These are phyloP conservation scores for Arabidopsis hybrid DNA, from an alignment of 441 rosid species.

Conservation along the genomic window DNA sequence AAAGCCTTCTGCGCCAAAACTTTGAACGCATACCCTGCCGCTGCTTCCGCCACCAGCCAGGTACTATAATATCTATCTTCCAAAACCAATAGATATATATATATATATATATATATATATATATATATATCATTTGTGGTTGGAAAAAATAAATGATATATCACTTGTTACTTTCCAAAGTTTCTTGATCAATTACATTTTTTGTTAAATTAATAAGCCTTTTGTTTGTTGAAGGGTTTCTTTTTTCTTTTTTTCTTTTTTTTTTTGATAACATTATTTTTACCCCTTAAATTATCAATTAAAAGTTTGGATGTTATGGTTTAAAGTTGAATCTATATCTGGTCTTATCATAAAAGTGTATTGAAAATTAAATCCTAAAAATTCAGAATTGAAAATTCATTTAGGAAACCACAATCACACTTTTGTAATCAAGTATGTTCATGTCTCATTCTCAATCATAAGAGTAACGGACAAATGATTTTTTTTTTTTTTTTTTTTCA, in stretches of 20 bases:
- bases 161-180: background rate
- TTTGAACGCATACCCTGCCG: slow-evolving; percentile 16
- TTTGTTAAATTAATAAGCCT: no score
- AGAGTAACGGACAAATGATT: no score
- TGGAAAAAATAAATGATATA: no score
- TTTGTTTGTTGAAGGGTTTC: no score
- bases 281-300: background rate
- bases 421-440: background rate
- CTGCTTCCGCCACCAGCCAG: slow-evolving; percentile 20
- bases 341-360: background rate
- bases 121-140: background rate
- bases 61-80: slow-evolving; percentile 8
- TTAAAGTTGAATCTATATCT: background rate
- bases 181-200: background rate
- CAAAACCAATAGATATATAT: background rate
- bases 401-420: background rate
- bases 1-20: slow-evolving; percentile 22
- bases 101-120: background rate
- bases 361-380: background rate
- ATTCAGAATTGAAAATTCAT: no score
- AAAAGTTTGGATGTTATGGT: no score
- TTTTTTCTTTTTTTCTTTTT: background rate
- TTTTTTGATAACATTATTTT: no score
- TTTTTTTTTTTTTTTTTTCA: no score
- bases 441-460: background rate